Percentiles rank a stretch among this genome's conserved stretches.
Conservation (phyloP, 352 stramenopile species). For the Phytophthora palmivora region DNA sequence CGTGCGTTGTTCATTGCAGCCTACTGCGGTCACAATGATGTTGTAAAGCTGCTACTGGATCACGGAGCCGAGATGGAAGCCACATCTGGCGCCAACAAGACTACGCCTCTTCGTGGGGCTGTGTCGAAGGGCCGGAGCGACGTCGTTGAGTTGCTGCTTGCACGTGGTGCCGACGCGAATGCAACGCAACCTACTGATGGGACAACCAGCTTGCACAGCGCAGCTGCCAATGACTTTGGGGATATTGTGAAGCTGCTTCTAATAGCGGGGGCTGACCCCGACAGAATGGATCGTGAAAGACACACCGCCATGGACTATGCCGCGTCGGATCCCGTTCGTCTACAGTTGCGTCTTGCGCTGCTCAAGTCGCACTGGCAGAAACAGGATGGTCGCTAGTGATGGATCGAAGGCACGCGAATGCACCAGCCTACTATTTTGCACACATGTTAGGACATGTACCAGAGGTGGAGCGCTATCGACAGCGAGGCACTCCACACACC, state of each 20-base stretch:
- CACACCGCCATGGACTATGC: slow-evolving; percentile 55
- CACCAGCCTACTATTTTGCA: slow-evolving; percentile 22
- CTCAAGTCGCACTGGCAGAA: slow-evolving; percentile 66
- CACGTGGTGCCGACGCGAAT: slow-evolving; percentile 49
- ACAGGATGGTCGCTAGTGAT: slow-evolving; percentile 33
- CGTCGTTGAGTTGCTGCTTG: slow-evolving; percentile 51
- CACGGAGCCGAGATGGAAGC: slow-evolving; percentile 52
- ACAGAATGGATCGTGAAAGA: slow-evolving; percentile 43
- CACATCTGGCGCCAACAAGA: slow-evolving; percentile 48
- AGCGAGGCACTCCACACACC: slow-evolving; percentile 2
- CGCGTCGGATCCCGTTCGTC: slow-evolving; percentile 48
- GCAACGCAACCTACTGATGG: slow-evolving; percentile 46
- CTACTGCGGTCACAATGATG: slow-evolving; percentile 56
- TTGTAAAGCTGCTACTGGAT: slow-evolving; percentile 50
- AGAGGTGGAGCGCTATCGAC: slow-evolving; percentile 15
- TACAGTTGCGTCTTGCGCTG: slow-evolving; percentile 56
- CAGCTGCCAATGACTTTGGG: slow-evolving; percentile 48
- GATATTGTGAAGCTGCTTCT: slow-evolving; percentile 52
- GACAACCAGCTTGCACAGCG: slow-evolving; percentile 59
- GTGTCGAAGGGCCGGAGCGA: slow-evolving; percentile 45
- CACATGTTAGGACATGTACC: slow-evolving; percentile 45
- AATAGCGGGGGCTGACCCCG: slow-evolving; percentile 42
- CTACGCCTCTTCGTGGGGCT: slow-evolving; percentile 55
- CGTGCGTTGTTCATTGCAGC: slow-evolving; percentile 56
- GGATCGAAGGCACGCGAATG: no score